Base-by-base conservation (phyloP, 768 basidiomycete species). In the Podaxis sp. region DNA sequence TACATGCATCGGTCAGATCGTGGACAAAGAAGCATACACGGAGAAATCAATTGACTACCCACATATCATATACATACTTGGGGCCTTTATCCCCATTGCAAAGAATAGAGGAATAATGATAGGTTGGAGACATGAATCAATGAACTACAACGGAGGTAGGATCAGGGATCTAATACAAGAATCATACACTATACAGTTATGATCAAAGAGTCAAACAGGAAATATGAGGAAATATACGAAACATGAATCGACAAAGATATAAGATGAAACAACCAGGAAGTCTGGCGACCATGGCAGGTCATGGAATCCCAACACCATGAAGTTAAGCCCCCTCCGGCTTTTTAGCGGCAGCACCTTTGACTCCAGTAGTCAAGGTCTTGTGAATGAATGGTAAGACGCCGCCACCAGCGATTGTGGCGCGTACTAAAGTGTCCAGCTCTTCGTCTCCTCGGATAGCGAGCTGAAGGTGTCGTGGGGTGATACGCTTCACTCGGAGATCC, bases 391-490 rank as follows among this genome's bases (percentile, higher is more conserved):
- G 92, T 64, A 93, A 71, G 2, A 93, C 92, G 73, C 92, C 92
- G 72, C 92, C 92, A 46, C 92, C 92, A 12, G 95, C 93, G 69
- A 97, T 96, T 3, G 96, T 97, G 3, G 95, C 96, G 59, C 89
- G 87, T 30, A 99, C 95, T 63, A 99, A 87, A 17, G 87, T 90
- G 73, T 98, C 96, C n/a, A 98, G 88, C 72, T 98, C 96, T 75
- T 97, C 95, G 74, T 99, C 96, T 38, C 96, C 96, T 64, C 95
- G 90, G 67, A 99, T 98, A 28, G 96, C 96, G 30, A 97, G 86
- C 74, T 97, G 96, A 66, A 98, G 76, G 77, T 99, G 96, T 68
- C 96, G 89, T 17, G 96, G 96, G 0, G 94, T 96, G 73, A 99
- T 96, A 75, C 96, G 93, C 76, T 97, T 98, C 52, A 96, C 95